Evolutionary conservation across 192 early-diverging fungal genomes (phyloP).

Genomic region (Spizellomyces sp.): DNA sequence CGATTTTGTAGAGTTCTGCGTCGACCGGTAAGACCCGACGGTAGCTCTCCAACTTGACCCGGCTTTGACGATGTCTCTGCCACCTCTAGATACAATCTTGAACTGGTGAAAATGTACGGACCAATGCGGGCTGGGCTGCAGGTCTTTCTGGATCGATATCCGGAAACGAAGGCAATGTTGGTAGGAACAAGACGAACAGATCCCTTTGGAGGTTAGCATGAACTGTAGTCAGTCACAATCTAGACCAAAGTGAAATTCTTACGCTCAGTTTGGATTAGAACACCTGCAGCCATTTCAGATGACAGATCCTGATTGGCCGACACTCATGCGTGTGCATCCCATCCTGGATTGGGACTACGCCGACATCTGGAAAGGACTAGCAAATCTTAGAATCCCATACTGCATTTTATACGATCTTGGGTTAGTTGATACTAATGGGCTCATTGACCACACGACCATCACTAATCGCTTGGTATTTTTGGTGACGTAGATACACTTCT

Average conservation of each 20-base stretch:
- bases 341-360: slow-evolving; percentile 89
- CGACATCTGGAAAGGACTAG: slow-evolving; percentile 81
- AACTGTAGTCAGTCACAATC: too few species aligned
- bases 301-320: slow-evolving; percentile 90
- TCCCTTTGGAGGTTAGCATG: slow-evolving; percentile 40
- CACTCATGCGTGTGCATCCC: slow-evolving; percentile 88
- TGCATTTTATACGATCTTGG: slow-evolving; percentile 80
- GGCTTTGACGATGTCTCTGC: not conserved
- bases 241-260: not conserved
- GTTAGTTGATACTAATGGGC: slow-evolving; percentile 54
- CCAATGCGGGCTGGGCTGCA: slow-evolving; percentile 81
- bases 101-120: slow-evolving; percentile 65
- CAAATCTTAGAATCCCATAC: slow-evolving; percentile 68
- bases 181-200: slow-evolving; percentile 69
- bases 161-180: slow-evolving; percentile 72
- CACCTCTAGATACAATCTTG: slow-evolving; percentile 65
- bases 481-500: slow-evolving; percentile 81
- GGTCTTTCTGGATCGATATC: slow-evolving; percentile 61
- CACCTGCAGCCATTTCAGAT: slow-evolving; percentile 46
- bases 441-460: slow-evolving; percentile 10
- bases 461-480: not conserved
- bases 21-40: slow-evolving; percentile 27
- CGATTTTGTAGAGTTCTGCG: slow-evolving; percentile 76
- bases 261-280: slow-evolving; percentile 13
- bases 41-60: not conserved